These are phyloP conservation scores for Edaphochlamys debaryana DNA, from an alignment of 139 green algal species.

Conservation along the genomic window DNA sequence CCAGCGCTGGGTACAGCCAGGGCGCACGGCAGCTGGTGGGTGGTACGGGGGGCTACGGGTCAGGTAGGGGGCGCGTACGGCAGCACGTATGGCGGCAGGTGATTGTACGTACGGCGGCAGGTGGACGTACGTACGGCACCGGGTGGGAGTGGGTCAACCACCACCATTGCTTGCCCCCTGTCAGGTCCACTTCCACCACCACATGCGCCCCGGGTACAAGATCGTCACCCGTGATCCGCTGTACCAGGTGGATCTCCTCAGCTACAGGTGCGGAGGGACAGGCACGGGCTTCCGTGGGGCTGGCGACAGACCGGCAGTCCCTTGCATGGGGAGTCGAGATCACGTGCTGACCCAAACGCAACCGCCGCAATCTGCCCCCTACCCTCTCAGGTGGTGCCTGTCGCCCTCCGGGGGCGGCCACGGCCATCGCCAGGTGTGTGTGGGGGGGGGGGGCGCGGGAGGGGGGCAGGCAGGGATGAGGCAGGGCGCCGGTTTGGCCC, in stretches of 20 bases:
- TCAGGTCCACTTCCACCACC: slow-evolving; percentile 38
- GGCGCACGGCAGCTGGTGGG: not conserved
- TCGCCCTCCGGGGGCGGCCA: no score
- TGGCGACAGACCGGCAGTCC: not conserved
- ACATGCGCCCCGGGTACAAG: slow-evolving; percentile 21
- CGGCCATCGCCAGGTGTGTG: no score
- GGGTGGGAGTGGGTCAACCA: no score
- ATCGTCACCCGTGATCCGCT: not conserved
- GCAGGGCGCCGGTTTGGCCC: not conserved
- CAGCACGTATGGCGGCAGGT: not conserved
- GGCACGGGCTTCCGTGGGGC: no score
- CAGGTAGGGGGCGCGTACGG: no score
- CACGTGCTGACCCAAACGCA: not conserved
- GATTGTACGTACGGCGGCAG: not conserved
- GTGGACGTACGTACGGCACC: not conserved
- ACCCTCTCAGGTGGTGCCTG: slow-evolving; percentile 41
- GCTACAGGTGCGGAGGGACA: slow-evolving; percentile 1
- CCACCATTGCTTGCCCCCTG: no score
- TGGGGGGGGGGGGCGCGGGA: slow-evolving; percentile 44
- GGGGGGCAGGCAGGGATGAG: slow-evolving; percentile 39
- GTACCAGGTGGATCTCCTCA: slow-evolving; percentile 16
- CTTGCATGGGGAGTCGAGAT: not conserved
- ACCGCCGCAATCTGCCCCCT: not conserved
- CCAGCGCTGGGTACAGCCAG: not conserved
- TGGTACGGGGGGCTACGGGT: not conserved